Evolutionary conservation across 208 protist species (phyloP), one percentile per base, ranked within the genome.

Genomic region (Acanthamoeba quina): DNA sequence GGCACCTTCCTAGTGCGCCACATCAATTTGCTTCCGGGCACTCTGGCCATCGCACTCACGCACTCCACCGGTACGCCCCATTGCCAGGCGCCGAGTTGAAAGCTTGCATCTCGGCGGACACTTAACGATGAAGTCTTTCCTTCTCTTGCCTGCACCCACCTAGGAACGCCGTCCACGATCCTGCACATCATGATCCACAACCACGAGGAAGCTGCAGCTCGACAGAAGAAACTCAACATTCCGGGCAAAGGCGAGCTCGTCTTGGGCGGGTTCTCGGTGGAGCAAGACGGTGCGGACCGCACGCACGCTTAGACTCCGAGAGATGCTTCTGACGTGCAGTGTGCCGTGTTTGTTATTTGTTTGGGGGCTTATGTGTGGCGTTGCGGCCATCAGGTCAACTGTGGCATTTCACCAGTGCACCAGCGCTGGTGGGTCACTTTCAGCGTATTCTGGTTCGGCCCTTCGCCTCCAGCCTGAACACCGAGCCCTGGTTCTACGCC

Each of bases 401-500:
- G 60, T 92, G 60, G 62, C 86, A 92, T 34, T 92, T 92, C 49
- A 34, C 26, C n/a, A 92, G 86, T n/a, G 60, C 66, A 24, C 19
- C 86, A 1, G 54, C 86, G 41, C 44, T 92, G 60, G 86, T 92
- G 15, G 21, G 21, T 3, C 21, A 60, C 37, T 92, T 92, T 29
- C 21, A 76, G 9, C 34, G 86, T 3, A 52, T 92, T 76, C 47
- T 92, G 5, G 24, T 92, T 10, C 60, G 37, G 13, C 86, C 86
- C 47, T 92, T 21, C 19, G n/a, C 60, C 37, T 76, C 86, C 7
- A 13, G 24, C 13, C 44, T 92, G 3, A 68, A 76, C 86, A 60
- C 66, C 5, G 86, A 92, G 62, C 86, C 86, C 31, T 92, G 86
- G 86, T 92, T 92, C 66, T 92, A 92, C 86, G 37, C 86, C 10